Base-by-base conservation (phyloP, 164 flowering plant genomes). In the Protea cynaroides region DNA sequence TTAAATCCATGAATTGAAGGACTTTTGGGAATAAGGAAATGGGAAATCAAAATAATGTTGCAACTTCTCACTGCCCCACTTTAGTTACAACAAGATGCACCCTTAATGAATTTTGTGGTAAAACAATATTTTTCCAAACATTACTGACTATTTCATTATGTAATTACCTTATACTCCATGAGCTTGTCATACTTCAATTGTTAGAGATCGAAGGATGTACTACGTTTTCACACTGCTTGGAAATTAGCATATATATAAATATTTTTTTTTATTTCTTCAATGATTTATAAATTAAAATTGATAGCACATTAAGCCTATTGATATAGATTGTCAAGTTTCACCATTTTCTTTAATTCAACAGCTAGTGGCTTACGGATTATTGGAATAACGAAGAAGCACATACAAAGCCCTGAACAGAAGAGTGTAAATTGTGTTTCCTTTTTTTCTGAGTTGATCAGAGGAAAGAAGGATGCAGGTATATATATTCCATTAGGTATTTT, bases 321-420 rank as follows among this genome's bases (percentile, higher is more conserved):
- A 14, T 12, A 46, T 62, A 17, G 37, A 25, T 4, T 53, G 7
- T 4, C 43, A 62, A 23, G 19, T 67, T 57, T 64, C 13, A 54
- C 52, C 49, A 8, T 64, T 70, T 52, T 59, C 37, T 64, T 64
- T 15, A 61, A 56, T 61, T 58, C 43, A 60, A 56, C 73, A 83
- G 87, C 78, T 19, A 51, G 75, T 69, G 81, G 82, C 8, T 74
- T 71, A n/a, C 61, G 77, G 69, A 57, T 58, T 78, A 51, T 79
- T 78, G 82, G 64, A 64, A 56, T 37, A 69, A 38, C 58, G 63
- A 37, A 25, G 69, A 64, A 65, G 53, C 61, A 51, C 46, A 25
- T 70, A 22, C 71, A 51, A 29, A 67, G 23, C 72, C 58, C 71
- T 47, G 71, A 58, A 67, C 74, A 66, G 47, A 29, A 52, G 59